Evolutionary conservation across 2,329 filamentous ascomycete species (phyloP).

Genomic region (Penicillium psychrosexuale): DNA sequence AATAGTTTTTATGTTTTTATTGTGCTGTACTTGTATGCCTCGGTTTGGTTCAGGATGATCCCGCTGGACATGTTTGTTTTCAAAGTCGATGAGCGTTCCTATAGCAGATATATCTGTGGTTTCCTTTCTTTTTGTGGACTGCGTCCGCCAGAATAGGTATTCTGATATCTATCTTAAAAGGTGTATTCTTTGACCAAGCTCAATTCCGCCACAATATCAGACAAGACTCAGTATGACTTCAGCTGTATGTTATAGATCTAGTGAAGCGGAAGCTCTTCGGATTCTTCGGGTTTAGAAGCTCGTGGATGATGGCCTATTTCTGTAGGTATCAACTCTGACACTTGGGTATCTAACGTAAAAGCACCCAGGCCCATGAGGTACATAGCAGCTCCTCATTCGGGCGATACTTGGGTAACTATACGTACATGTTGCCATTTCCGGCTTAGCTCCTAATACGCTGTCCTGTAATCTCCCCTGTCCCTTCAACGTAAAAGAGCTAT

Average conservation of each 20-base stretch:
- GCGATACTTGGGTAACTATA: neutral
- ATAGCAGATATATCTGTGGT: conserved; percentile 5
- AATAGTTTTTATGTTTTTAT: conserved; percentile 14
- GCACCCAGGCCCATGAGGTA: neutral
- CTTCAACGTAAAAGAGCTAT: too few species aligned
- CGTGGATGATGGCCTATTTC: neutral
- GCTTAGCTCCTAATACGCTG: too few species aligned
- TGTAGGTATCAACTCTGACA: neutral
- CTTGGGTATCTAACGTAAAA: neutral
- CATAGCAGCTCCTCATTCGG: neutral
- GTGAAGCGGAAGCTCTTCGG: neutral
- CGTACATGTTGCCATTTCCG: too few species aligned
- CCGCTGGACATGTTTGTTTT: conserved; percentile 9
- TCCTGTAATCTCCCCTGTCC: too few species aligned
- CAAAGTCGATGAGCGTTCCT: conserved; percentile 9
- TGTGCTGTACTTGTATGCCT: conserved; percentile 24
- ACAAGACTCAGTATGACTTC: neutral
- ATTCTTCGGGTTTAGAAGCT: too few species aligned
- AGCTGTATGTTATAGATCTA: neutral
- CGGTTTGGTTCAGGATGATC: conserved; percentile 2
- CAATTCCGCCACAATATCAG: neutral
- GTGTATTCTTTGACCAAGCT: neutral
- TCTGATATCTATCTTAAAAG: neutral
- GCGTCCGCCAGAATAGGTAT: conserved; percentile 1
- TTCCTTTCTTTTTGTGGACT: neutral